Base-by-base conservation (phyloP, 31 red algal genomes). In the Asparagopsis taxiformis region DNA sequence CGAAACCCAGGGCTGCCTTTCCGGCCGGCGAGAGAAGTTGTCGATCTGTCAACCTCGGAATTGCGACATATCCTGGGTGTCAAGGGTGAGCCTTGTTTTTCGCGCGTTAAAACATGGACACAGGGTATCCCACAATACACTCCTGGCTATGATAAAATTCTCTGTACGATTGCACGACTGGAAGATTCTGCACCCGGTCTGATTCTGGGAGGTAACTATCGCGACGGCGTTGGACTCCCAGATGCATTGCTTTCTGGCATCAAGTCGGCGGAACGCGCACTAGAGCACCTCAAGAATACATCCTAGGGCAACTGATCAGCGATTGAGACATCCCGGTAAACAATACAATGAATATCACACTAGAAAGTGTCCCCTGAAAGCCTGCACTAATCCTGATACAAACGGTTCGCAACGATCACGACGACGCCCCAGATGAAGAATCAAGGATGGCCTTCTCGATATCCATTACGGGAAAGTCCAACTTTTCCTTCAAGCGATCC, bases 391-490 rank as follows among this genome's bases (percentile, higher is more conserved):
- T 44, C 60, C 39, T 44, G 60, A 64, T 23, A 19, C 22, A 41
- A 15, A 20, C 29, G 23, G 60, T 64, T 64, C 39, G 60, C 48
- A 51, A 72, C 31, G 17, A 5, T n/a, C 49, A 24, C 55, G 49
- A 78, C 43, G 74, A 76, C 1, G 72, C 64, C 26, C 26, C 38
- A 34, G 64, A 15, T 1, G 74, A 62, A 1, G 79, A 64, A 34
- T 73, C 62, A 2, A 84, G 26, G 30, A 84, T 64, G 2, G 59
- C 79, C 56, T 70, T 84, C 51, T 84, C 79, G 31, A 94, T 67
- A 32, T 86, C 80, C 91, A 94, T 88, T 15, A 64, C 46, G 39
- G 91, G 91, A 58, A 91, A 84, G 5, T 75, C 65, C 9, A 65
- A 74, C 33, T 82, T 85, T 31, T 87, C 80, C 28, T 76, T 79